Base-by-base conservation (phyloP, 2,329 filamentous ascomycete species). In the Septoria linicola region DNA sequence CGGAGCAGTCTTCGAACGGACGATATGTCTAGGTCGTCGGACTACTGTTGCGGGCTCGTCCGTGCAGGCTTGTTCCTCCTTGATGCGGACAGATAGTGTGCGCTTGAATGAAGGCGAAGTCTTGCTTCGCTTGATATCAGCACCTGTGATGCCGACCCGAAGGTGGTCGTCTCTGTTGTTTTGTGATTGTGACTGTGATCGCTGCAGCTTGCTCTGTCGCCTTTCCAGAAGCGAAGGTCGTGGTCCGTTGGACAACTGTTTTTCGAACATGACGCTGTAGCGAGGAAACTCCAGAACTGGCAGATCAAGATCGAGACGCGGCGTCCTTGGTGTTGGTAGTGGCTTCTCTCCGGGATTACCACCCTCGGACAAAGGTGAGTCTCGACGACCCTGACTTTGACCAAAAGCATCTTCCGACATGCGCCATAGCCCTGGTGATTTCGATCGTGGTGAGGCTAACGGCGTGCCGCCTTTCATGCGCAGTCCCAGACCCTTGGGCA, bases 201-300 rank as follows among this genome's bases (percentile, higher is more conserved):
- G 40, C 35, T 58, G 59, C 8, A 59, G 44, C 40, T 56, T 61
- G 32, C 64, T 67, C 34, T 66, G 62, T 20, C 67, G 42, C 30
- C 67, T 52, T 32, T 68, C 67, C 16, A 65, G 50, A 3, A 70
- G 40, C 3, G 66, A 64, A 25, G 58, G 57, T 39, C 58, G 63
- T 4, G 54, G 67, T 54, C 81, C 79, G 17, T 43, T 32, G 8
- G 53, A 53, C 20, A 96, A 73, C 5, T 96, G 76, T 31, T 80
- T 81, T 49, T 85, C 83, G 65, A 97, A 96, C 91, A 96, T 96
- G 59, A 96, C 81, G 61, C 90, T 96, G 62, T 96, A 97, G 41
- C 92, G 78, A 67, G 96, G 92, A 78, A 97, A 54, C 56, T 86
- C 82, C 49, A 88, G 79, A 42, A 81, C 80, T 1, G 92, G 91